Conservation (phyloP, 345 rosid species). For the Populus tremula region DNA sequence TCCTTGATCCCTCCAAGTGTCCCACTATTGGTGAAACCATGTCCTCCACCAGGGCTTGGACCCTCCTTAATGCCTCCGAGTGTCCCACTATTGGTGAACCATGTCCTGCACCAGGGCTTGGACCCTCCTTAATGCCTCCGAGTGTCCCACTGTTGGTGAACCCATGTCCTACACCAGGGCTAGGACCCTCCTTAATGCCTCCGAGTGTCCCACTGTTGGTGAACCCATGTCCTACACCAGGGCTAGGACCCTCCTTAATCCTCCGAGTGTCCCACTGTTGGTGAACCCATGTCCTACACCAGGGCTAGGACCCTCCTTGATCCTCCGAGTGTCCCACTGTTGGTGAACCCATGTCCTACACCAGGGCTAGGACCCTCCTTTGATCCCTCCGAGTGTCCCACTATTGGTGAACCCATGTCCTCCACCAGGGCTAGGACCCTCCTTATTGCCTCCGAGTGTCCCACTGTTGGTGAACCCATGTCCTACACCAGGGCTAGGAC, state of each 20-base stretch:
- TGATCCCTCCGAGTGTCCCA: background rate
- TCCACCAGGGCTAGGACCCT: conserved; percentile 30
- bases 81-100: background rate
- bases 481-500: conserved; percentile 20
- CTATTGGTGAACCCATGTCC: background rate
- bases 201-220: too few relatives aligned
- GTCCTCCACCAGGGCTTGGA: accelerated
- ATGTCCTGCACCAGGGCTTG: background rate
- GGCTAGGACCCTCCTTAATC: too few relatives aligned
- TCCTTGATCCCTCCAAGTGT: too few relatives aligned
- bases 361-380: conserved; percentile 33
- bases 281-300: too few relatives aligned
- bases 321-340: background rate
- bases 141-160: accelerated
- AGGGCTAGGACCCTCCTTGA: conserved; percentile 14
- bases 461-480: background rate
- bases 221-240: too few relatives aligned
- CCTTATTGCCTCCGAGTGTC: conserved; percentile 2
- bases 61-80: background rate
- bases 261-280: accelerated
- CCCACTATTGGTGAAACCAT: too few relatives aligned
- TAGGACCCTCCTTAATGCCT: background rate
- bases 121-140: background rate
- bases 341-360: background rate
- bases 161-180: background rate